Percentiles rank a stretch among this genome's conserved stretches.
Evolutionary conservation across 192 early-diverging fungal species (phyloP).

Genomic region (Diversispora eburnea): DNA sequence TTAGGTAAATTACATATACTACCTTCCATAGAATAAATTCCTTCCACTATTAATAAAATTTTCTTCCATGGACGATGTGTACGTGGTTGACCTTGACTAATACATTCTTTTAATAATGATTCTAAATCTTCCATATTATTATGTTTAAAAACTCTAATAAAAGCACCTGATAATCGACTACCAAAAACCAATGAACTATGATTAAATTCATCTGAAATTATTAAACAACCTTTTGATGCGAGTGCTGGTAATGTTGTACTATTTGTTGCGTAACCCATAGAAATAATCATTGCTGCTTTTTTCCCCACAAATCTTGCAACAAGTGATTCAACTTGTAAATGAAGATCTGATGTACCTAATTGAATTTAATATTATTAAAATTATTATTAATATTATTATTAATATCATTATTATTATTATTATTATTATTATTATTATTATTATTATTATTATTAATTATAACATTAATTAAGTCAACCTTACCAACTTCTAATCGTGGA

Average conservation of each 20-base stretch:
- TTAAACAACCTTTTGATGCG: slow-evolving; percentile 79
- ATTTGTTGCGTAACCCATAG: slow-evolving; percentile 98
- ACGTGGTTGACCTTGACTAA: slow-evolving; percentile 93
- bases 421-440: background rate
- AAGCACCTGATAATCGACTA: slow-evolving; percentile 84
- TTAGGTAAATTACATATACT: slow-evolving; percentile 84
- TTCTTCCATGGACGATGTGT: slow-evolving; percentile 99
- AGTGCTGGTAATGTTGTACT: slow-evolving; percentile 89
- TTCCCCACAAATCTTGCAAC: slow-evolving; percentile 89
- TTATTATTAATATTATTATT: background rate
- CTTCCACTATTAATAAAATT: slow-evolving; percentile 94
- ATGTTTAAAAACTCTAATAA: slow-evolving; percentile 91
- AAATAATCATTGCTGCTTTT: slow-evolving; percentile 81
- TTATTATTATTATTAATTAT: background rate
- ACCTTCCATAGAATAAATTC: slow-evolving; percentile 98
- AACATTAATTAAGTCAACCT: slow-evolving; percentile 24
- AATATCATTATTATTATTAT: background rate
- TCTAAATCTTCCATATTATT: slow-evolving; percentile 84
- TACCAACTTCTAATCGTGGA: slow-evolving; percentile 71
- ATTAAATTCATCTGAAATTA: slow-evolving; percentile 95
- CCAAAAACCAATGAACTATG: slow-evolving; percentile 94
- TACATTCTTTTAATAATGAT: slow-evolving; percentile 74
- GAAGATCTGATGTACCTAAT: slow-evolving; percentile 46
- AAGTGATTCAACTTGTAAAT: slow-evolving; percentile 75
- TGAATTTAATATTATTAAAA: background rate